phyloP scores from a whole-genome alignment of 2,329 filamentous ascomycete genomes.

The Ascochyta clinopodiicola region DNA sequence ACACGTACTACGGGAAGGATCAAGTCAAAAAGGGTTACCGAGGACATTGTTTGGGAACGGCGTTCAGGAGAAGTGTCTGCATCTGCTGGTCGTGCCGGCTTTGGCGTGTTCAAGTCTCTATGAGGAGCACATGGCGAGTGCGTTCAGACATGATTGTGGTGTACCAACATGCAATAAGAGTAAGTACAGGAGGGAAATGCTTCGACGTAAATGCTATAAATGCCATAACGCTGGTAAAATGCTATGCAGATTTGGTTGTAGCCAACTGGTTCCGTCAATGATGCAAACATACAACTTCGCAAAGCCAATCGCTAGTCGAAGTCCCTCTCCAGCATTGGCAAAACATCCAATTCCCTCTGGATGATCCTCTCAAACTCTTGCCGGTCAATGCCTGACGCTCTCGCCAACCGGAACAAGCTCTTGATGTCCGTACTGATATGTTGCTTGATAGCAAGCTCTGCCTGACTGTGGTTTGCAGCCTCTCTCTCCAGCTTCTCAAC shows the following conservation, averaged over 20 bases:
- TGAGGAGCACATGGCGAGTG: too few relatives aligned
- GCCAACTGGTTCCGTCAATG: neutral
- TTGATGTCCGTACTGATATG: slow-evolving; percentile 80
- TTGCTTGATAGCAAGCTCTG: slow-evolving; percentile 77
- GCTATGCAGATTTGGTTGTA: neutral
- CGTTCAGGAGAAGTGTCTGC: neutral
- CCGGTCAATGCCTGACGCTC: slow-evolving; percentile 73
- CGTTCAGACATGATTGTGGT: too few relatives aligned
- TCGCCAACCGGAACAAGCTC: slow-evolving; percentile 75
- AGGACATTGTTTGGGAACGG: neutral
- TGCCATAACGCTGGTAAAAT: neutral
- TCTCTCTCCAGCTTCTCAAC: slow-evolving; percentile 66
- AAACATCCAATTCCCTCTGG: slow-evolving; percentile 72
- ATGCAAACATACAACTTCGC: neutral
- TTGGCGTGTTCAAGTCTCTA: neutral
- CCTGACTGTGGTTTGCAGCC: slow-evolving; percentile 65
- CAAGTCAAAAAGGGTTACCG: neutral
- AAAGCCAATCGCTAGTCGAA: neutral
- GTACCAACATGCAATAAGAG: neutral
- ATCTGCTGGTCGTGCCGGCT: neutral
- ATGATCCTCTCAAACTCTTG: slow-evolving; percentile 78
- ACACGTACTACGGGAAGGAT: neutral
- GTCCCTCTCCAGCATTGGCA: slow-evolving; percentile 71
- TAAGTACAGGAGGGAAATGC: neutral
- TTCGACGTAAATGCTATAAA: neutral